Evolutionary conservation across 2,329 filamentous ascomycete genomes (phyloP), one percentile per base, ranked within the genome.

Genomic region (Coniochaeta sp.): DNA sequence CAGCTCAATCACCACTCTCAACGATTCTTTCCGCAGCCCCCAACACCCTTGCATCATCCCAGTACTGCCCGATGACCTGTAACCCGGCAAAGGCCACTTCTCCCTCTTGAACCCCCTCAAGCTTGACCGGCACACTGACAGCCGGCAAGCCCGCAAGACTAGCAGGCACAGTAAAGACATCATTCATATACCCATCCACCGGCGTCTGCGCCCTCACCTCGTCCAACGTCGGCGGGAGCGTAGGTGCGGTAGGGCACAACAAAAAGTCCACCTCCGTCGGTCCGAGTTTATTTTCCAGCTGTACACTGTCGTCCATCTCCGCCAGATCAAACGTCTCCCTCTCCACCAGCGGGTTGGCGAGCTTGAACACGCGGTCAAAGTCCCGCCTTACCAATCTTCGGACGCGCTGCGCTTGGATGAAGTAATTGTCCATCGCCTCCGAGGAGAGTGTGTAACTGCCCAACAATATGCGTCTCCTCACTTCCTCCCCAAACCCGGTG

Each of bases 91-190:
- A 71, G 28, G 66, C 59, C 6, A 73, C 28, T n/a, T 13, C 63
- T 38, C 71, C 63, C 1, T 58, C 51, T n/a, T n/a, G n/a, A 6
- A 18, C 65, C n/a, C 65, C 60, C 2, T 66, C 63, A 0, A 67
- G 65, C 53, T 75, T 66, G 56, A 86, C 75, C 0, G 94, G 92
- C 10, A 99, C 76, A 58, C 87, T 96, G 49, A 96, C 80, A 10
- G 91, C 89, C 3, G 94, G 94, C 51, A 99, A 72, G 0, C 94
- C 94, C 0, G 92, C 94, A 57, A 99, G 73, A 69, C 91, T 96
- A 2, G 92, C 91, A 1, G 94, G 94, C 1, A 99, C 92, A 0
- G 94, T 97, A 61, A 97, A 92, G 1, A 97, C 86, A 69, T 99
- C 94, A 62, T 94, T 96, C 75, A 88, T 87, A 64, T 96, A 97